Evolutionary conservation across 148 eudicot genomes (phyloP), one percentile per base, ranked within the genome.

Genomic region (Spergularia marina): DNA sequence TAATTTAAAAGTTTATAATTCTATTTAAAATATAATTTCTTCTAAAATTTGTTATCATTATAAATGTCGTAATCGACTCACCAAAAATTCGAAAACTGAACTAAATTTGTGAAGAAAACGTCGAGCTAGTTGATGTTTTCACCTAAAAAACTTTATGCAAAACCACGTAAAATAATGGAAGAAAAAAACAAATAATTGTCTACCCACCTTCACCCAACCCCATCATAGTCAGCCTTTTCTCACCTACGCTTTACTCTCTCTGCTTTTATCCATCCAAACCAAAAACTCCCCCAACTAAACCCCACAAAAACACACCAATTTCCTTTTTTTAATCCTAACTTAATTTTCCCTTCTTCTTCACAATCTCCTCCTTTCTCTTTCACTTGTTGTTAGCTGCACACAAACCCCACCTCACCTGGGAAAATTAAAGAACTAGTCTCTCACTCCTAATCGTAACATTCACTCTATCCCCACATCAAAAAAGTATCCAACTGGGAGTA

Each of bases 301-400:
- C 62, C 18, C 18, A 58, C 10, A 18, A 16, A 16, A 16, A 58
- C 49, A 44, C 7, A 44, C 10, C 49, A 44, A 6, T 62, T 58
- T 58, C 23, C 21, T 15, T n/a, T 58, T 15, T 17, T 17, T 58
- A 4, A 58, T 8, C 11, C 34, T 60, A 18, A 3, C 10, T 16
- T 10, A 25, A 13, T 25, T 36, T 25, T 25, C 36, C 36, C 34
- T 30, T 20, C 53, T n/a, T 67, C 34, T 54, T 23, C 12, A 18
- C 52, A 72, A 49, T 36, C 11, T n/a, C 55, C 17, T 15, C 17
- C 56, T n/a, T 56, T 68, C 75, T 34, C 73, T 64, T 60, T 75
- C 83, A 56, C 76, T 80, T 18, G 76, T 78, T 70, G 82, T 73
- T 79, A 72, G 78, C 74, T 74, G 13, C 53, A 68, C 68, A 76